Evolutionary conservation across 345 rosid species (phyloP).

Genomic region (Psidium guajava): DNA sequence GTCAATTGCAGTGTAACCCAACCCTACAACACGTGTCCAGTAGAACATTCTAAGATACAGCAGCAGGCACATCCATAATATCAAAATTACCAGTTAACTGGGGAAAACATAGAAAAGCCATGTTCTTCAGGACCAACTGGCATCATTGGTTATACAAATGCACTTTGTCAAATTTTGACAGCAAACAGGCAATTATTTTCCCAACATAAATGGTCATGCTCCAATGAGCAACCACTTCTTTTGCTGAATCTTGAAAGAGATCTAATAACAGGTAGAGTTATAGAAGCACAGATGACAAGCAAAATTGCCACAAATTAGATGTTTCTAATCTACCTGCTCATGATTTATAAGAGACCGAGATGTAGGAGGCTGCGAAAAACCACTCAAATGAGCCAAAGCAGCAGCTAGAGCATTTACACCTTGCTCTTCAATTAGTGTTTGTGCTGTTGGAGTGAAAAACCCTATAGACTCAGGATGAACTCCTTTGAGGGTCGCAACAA

Average conservation of each 20-base stretch:
- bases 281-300: not conserved
- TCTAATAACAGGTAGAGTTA: not conserved
- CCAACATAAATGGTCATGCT: not conserved
- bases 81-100: not conserved
- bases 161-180: not conserved
- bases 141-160: not conserved
- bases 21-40: slow-evolving; percentile 40
- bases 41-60: not conserved
- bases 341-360: slow-evolving; percentile 89
- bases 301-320: not conserved
- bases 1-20: slow-evolving; percentile 78
- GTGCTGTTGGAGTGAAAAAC: slow-evolving; percentile 77
- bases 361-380: slow-evolving; percentile 85
- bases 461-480: slow-evolving; percentile 79
- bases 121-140: not conserved
- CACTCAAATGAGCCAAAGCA: slow-evolving; percentile 88
- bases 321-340: slow-evolving; percentile 49
- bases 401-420: slow-evolving; percentile 91
- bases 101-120: not conserved
- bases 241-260: not conserved
- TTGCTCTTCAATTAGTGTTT: slow-evolving; percentile 58
- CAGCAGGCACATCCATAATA: not conserved
- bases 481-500: slow-evolving; percentile 71
- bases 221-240: not conserved
- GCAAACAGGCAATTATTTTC: not conserved